These are phyloP conservation scores for Neopestalotiopsis sp. DNA, from an alignment of 2,329 filamentous ascomycete species.

Conservation along the genomic window DNA sequence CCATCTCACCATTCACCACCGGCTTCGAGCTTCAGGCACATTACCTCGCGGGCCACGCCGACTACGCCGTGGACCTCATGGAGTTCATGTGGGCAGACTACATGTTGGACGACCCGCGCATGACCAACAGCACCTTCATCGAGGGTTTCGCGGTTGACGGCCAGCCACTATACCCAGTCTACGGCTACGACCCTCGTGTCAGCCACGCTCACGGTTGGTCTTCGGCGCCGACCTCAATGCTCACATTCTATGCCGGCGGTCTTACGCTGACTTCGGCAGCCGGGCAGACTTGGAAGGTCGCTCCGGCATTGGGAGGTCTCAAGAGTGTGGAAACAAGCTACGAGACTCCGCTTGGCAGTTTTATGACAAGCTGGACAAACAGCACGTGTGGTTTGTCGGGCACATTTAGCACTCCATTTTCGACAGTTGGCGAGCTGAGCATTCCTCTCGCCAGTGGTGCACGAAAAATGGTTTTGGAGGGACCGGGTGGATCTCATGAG, in stretches of 20 bases:
- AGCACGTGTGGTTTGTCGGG: not conserved
- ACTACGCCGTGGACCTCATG: constrained; percentile 47
- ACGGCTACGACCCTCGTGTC: constrained; percentile 32
- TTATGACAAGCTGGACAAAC: not conserved
- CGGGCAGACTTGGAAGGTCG: constrained; percentile 37
- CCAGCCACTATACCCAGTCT: constrained; percentile 58
- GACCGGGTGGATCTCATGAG: not conserved
- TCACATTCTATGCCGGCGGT: constrained; percentile 49
- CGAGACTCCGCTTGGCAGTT: not conserved
- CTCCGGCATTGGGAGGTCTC: not conserved
- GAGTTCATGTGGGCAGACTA: constrained; percentile 59
- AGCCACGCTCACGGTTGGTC: constrained; percentile 54
- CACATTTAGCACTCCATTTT: not conserved
- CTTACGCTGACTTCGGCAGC: constrained; percentile 41
- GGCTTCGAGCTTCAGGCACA: constrained; percentile 65
- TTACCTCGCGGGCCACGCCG: constrained; percentile 49
- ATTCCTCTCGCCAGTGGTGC: not conserved
- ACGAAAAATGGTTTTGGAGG: not conserved
- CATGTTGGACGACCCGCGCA: constrained; percentile 61
- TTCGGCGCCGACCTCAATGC: constrained; percentile 39
- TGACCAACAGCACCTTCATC: constrained; percentile 62
- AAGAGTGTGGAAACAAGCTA: not conserved
- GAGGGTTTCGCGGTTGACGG: constrained; percentile 63
- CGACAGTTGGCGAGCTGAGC: not conserved
- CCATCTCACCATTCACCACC: constrained; percentile 62